Percentiles rank a stretch among this genome's conserved stretches.
These are phyloP conservation scores for Tagetes patula DNA, from an alignment of 129 eudicot species.

Conservation along the genomic window DNA sequence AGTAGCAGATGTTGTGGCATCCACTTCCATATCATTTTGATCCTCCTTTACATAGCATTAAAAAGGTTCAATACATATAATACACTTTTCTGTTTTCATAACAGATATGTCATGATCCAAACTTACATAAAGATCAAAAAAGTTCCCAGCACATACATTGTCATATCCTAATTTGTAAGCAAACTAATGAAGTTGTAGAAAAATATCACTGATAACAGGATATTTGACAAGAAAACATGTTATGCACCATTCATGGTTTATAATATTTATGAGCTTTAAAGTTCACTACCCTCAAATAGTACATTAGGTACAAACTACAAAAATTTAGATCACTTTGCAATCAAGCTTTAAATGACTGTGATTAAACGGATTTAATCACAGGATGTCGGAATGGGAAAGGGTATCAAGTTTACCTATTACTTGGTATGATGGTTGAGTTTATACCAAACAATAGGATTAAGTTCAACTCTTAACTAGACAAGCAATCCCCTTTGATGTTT, in stretches of 20 bases:
- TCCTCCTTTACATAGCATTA: conserved; percentile 52
- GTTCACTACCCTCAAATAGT: background rate
- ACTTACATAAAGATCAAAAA: background rate
- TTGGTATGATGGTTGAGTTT: background rate
- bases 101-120: conserved; percentile 1
- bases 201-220: background rate
- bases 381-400: background rate
- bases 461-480: background rate
- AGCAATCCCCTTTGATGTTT: background rate
- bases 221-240: background rate
- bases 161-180: background rate
- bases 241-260: conserved; percentile 11
- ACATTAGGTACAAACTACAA: background rate
- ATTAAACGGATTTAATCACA: background rate
- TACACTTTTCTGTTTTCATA: background rate
- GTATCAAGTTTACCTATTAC: background rate
- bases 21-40: conserved; percentile 92
- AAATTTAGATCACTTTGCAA: conserved; percentile 1
- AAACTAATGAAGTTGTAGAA: background rate
- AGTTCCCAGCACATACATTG: background rate
- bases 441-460: background rate
- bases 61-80: conserved; percentile 1
- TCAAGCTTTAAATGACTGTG: background rate
- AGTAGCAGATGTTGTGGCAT: conserved; percentile 71
- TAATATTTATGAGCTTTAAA: conserved; percentile 1